A percentile compares a stretch with the other conserved stretches of the same genome.
phyloP scores from a whole-genome alignment of 2,329 filamentous ascomycete genomes.

The Nigrospora oryzae region DNA sequence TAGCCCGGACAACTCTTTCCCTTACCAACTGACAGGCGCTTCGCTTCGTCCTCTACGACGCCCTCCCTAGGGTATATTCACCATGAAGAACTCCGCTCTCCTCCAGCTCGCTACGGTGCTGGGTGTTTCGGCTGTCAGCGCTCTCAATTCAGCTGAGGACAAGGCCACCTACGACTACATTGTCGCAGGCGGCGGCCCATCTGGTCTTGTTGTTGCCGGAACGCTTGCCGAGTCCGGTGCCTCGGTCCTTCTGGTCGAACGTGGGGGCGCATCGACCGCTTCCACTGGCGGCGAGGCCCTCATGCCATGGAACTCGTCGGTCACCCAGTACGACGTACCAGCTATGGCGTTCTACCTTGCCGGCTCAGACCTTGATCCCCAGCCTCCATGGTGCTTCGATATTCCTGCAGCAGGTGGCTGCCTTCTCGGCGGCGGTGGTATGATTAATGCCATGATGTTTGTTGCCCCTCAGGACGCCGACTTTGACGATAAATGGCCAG shows the following conservation, averaged over 20 bases:
- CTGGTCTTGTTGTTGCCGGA: conserved; percentile 50
- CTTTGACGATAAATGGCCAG: conserved; percentile 63
- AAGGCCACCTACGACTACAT: conserved; percentile 47
- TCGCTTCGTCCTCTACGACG: no score
- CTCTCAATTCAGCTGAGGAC: no score
- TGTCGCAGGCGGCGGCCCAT: conserved; percentile 51
- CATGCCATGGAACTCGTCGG: conserved; percentile 41
- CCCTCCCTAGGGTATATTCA: no score
- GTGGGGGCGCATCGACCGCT: conserved; percentile 52
- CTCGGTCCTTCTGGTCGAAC: conserved; percentile 55
- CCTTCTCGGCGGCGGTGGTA: conserved; percentile 58
- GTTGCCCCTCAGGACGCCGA: conserved; percentile 51
- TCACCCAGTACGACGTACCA: conserved; percentile 65
- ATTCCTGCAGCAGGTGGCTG: conserved; percentile 66
- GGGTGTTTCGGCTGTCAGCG: no score
- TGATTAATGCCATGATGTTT: conserved; percentile 61
- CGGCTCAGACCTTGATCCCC: conserved; percentile 40
- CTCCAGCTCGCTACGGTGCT: no score
- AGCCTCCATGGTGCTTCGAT: conserved; percentile 41
- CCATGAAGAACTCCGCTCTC: no score
- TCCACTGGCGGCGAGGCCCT: conserved; percentile 55
- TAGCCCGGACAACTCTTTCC: no score
- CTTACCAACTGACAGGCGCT: no score
- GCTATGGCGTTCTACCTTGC: conserved; percentile 46
- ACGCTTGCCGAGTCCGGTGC: conserved; percentile 56